Conservation (phyloP, 129 eudicot genomes). For the Solidago caesia region DNA sequence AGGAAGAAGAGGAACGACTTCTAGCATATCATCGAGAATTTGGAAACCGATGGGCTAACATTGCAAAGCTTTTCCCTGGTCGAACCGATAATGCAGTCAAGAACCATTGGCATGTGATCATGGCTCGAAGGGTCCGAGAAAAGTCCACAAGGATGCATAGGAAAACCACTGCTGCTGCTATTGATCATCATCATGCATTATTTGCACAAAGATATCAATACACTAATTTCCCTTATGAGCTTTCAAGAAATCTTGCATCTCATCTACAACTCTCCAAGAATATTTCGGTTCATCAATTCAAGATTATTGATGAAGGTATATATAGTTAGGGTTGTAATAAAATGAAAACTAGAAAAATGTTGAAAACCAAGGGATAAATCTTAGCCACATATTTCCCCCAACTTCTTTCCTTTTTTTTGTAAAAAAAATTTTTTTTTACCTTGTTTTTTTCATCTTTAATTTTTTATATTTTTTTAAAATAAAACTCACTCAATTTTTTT, state of each 20-base stretch:
- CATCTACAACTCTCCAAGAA: slow-evolving; percentile 36
- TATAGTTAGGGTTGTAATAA: too few relatives aligned
- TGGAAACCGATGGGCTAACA: slow-evolving; percentile 85
- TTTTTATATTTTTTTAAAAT: too few relatives aligned
- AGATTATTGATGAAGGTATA: slow-evolving; percentile 35
- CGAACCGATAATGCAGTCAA: slow-evolving; percentile 95
- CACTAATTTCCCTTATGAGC: slow-evolving; percentile 29
- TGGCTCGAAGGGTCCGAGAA: slow-evolving; percentile 74
- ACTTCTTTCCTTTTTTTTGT: too few relatives aligned
- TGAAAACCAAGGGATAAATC: too few relatives aligned
- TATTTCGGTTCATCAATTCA: slow-evolving; percentile 19
- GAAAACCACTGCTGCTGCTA: slow-evolving; percentile 27
- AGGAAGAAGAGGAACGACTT: slow-evolving; percentile 81
- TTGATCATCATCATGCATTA: slow-evolving; percentile 8
- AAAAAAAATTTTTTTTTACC: not conserved
- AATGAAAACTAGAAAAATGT: too few relatives aligned
- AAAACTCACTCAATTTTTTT: too few relatives aligned
- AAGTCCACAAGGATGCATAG: slow-evolving; percentile 46
- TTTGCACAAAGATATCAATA: slow-evolving; percentile 30
- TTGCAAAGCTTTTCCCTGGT: slow-evolving; percentile 77
- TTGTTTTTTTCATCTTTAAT: not conserved
- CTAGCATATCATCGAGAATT: slow-evolving; percentile 68
- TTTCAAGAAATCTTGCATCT: slow-evolving; percentile 29
- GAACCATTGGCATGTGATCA: slow-evolving; percentile 97
- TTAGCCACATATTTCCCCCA: too few relatives aligned